Evolutionary conservation across 2,329 filamentous ascomycete species (phyloP).

Genomic region (Canariomyces notabilis): DNA sequence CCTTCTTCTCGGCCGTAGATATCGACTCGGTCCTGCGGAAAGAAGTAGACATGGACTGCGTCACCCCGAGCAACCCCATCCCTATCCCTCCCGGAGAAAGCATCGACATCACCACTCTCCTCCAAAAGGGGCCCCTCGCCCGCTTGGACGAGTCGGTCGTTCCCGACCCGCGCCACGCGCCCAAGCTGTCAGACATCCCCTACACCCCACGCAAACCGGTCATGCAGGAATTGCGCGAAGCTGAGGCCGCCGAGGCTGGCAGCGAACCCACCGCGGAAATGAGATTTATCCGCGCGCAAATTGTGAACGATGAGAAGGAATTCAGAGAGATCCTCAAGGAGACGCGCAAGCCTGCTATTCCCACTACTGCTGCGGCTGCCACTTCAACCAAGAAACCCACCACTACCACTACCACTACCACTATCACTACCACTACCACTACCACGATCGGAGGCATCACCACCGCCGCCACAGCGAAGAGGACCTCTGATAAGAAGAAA

Average conservation of each 20-base stretch:
- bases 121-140: slow-evolving; percentile 65
- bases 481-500: too few species aligned
- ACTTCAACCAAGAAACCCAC: not conserved
- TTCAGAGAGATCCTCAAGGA: slow-evolving; percentile 66
- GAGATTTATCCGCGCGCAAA: slow-evolving; percentile 77
- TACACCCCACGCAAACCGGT: slow-evolving; percentile 73
- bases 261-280: slow-evolving; percentile 44
- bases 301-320: slow-evolving; percentile 68
- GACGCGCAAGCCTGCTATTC: slow-evolving; percentile 27
- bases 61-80: slow-evolving; percentile 79
- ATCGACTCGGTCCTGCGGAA: slow-evolving; percentile 95
- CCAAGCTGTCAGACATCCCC: slow-evolving; percentile 54
- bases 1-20: slow-evolving; percentile 93
- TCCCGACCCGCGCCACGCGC: slow-evolving; percentile 48
- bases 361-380: not conserved
- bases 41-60: slow-evolving; percentile 95
- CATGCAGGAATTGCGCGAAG: slow-evolving; percentile 64
- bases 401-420: not conserved
- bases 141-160: slow-evolving; percentile 60
- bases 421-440: not conserved
- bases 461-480: not conserved
- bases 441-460: not conserved
- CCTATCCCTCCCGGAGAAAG: slow-evolving; percentile 82
- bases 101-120: slow-evolving; percentile 73
- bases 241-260: slow-evolving; percentile 31